A percentile compares a stretch with the other conserved stretches of the same genome.
phyloP scores from a whole-genome alignment of 116 monocot species.

The Zostera marina region DNA sequence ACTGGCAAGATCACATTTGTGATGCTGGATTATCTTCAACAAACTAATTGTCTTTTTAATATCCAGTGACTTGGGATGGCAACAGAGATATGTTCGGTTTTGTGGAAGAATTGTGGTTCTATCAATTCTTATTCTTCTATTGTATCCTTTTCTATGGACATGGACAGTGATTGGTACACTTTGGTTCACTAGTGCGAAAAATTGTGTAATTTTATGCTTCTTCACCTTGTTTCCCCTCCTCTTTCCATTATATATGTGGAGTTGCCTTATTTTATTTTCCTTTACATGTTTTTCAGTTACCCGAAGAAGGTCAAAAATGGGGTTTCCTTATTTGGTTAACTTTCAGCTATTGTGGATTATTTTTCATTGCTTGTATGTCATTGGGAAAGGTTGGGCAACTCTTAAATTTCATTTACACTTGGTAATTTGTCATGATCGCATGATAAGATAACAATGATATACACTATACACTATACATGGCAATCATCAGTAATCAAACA shows the following conservation, averaged over 20 bases:
- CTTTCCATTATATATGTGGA: not conserved
- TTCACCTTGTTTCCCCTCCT: not conserved
- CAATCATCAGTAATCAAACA: no score
- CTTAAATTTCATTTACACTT: not conserved
- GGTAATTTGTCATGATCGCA: not conserved
- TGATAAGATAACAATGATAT: no score
- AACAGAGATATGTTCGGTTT: conserved; percentile 84
- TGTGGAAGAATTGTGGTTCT: conserved; percentile 91
- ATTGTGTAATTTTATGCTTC: conserved; percentile 54
- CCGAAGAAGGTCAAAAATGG: conserved; percentile 99
- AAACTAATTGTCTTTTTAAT: not conserved
- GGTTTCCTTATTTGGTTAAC: conserved; percentile 97
- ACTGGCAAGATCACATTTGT: not conserved
- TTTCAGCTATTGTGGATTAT: conserved; percentile 85
- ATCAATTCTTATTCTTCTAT: conserved; percentile 63
- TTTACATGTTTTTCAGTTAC: conserved; percentile 40
- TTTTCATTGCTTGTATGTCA: conserved; percentile 68
- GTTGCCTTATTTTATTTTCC: no score
- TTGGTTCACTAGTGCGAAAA: conserved; percentile 86
- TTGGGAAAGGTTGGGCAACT: conserved; percentile 52
- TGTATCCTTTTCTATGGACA: conserved; percentile 99
- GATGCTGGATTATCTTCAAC: not conserved
- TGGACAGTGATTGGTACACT: conserved; percentile 96
- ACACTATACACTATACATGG: no score
- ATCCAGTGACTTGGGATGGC: conserved; percentile 90